Evolutionary conservation across 2,329 filamentous ascomycete species (phyloP), one percentile per base, ranked within the genome.

Genomic region (Metarhizium humberi): DNA sequence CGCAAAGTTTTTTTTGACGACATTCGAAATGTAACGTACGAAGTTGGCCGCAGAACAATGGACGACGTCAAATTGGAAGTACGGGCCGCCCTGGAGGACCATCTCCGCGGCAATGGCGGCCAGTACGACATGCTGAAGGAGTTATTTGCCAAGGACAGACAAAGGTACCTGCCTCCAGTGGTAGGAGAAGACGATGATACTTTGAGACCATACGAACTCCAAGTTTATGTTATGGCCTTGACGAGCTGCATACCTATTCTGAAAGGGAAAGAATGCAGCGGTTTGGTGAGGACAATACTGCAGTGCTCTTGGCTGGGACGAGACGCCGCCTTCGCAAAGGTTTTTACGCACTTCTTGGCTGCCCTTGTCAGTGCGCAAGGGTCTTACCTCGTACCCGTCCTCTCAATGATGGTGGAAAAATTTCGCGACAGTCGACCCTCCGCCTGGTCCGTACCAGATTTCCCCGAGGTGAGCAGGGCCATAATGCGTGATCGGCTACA

Each of bases 331-430:
- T 90, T 90, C 64, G 77, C 84, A 55, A 81, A 81, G 62, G 80
- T 82, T 52, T 91, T 88, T 66, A 77, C 80, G 55, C 78, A 84
- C 63, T 87, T 90, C 61, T 72, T 90, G 29, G 81, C 82, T 18
- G 83, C 85, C 42, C 74, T 99, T 49, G 84, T 91, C 53, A 95
- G 89, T 57, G 87, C 91, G 0, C 90, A 96, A 64, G 86, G 88
- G 48, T 85, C 82, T 14, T 95, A 90, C 70, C 80, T 95, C 38
- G 79, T 78, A 25, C 77, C 82, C 20, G 85, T 95, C 43, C 78
- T 96, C 56, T 79, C 83, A 56, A 92, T 90, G 82, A 79, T 97
- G 57, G 85, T 95, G 55, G 81, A 84, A 57, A 86, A 90, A 67
- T 89, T 99, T 65, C 78, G 81, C 56, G 80, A 75, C 52, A 74